Base-by-base conservation (phyloP, 176 grass and related monocot genomes). In the Eleusine indica region DNA sequence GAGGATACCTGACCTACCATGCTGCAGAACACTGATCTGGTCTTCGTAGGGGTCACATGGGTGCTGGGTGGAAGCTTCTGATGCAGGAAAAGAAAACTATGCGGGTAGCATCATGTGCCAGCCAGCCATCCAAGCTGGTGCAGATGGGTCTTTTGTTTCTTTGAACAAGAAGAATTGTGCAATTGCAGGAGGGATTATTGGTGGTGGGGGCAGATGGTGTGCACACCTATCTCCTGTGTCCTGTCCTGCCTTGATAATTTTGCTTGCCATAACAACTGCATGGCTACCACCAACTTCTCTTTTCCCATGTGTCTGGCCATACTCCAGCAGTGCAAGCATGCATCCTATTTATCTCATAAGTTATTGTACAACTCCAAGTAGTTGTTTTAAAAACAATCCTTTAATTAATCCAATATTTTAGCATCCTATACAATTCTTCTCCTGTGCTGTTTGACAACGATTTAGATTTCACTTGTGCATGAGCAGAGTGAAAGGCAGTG, bases 31-130 rank as follows among this genome's bases (percentile, higher is more conserved):
- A 51, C 77, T 81, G 65, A 47, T 83, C 49, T 78, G 60, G 39
- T 64, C 68, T 86, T 86, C 73, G 39, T 78, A 87, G 79, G 64
- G 80, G 51, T 90, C 84, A 90, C 84, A 87, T 87, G 88, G 88
- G 51, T 28, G 71, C 22, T 76, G 82, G 82, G 77, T 85, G 71
- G 86, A 88, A 88, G 74, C 82, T 90, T 90, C 73, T 83, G 71
- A 86, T 74, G 81, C 58, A 40, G 70, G 80, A 42, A 53, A 60
- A 73, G 40, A 77, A 44, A 84, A 44, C 9, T 41, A 12, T 52
- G 58, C 73, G 54, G 53, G 71, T 65, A 69, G 62, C 63, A 86
- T 79, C 85, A 85, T 81, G 86, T 88, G 91, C 65, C 84, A 86
- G 41, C 72, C 78, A 76, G 85, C 64, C 82, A 44, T 7, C 42